Evolutionary conservation across 768 basidiomycete genomes (phyloP).

Genomic region (Glaciozyma antarctica): DNA sequence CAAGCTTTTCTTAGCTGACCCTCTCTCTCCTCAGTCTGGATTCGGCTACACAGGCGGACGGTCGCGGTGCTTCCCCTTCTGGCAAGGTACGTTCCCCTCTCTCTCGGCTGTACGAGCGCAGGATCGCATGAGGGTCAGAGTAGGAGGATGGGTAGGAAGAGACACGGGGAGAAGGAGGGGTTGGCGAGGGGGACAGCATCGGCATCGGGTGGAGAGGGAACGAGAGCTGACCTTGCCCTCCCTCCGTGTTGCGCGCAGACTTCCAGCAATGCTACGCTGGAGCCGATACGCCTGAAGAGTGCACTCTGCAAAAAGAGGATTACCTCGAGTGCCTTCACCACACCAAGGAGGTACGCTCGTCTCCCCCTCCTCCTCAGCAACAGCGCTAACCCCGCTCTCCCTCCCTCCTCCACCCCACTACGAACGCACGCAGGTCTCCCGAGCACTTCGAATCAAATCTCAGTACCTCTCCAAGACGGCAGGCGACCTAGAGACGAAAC

Average conservation of each 20-base stretch:
- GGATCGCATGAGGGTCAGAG: not conserved
- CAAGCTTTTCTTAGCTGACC: not conserved
- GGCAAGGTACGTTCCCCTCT: conserved; percentile 58
- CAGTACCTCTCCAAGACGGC: conserved; percentile 49
- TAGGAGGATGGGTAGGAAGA: not conserved
- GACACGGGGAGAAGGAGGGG: not conserved
- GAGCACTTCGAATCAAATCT: conserved; percentile 42
- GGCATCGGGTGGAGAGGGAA: not conserved
- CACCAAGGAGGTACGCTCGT: conserved; percentile 60
- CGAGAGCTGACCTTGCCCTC: not conserved
- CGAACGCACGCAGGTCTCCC: conserved; percentile 38
- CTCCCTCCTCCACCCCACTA: not conserved
- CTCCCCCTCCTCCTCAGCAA: not conserved
- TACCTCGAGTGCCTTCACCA: conserved; percentile 88
- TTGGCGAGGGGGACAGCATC: not conserved
- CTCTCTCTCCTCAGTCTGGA: conserved; percentile 38
- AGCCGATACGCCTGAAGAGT: conserved; percentile 64
- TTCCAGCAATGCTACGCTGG: conserved; percentile 63
- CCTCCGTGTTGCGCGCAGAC: conserved; percentile 16
- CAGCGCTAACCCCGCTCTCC: not conserved
- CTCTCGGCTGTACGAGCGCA: not conserved
- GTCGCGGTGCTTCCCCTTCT: conserved; percentile 78
- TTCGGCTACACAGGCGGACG: conserved; percentile 59
- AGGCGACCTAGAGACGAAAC: conserved; percentile 57
- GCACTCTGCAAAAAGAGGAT: conserved; percentile 63